Percentiles rank a stretch among this genome's conserved stretches.
Conservation (phyloP, 2,329 filamentous ascomycete species). For the Epichloe glyceriae region DNA sequence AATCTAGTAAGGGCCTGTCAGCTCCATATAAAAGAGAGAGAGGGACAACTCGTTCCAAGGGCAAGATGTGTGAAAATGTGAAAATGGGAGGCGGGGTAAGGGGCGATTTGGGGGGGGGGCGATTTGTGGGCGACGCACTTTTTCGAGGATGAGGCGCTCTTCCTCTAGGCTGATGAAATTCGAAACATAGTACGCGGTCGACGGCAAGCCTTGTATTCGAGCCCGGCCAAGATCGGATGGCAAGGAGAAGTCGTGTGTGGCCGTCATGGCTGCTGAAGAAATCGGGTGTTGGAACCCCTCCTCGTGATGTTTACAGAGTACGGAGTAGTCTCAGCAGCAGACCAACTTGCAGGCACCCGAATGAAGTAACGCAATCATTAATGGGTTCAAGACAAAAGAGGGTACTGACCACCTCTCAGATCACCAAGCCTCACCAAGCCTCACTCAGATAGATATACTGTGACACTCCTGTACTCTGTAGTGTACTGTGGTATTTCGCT, state of each 20-base stretch:
- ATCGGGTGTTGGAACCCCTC: background rate
- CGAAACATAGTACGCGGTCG: slow-evolving; percentile 69
- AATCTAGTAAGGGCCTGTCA: slow-evolving; percentile 28
- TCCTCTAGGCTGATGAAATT: slow-evolving; percentile 71
- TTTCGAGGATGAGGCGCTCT: slow-evolving; percentile 56
- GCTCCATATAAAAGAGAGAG: background rate
- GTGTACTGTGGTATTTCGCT: background rate
- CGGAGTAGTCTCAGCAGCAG: background rate
- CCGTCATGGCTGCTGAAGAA: slow-evolving; percentile 1
- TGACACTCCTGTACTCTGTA: background rate
- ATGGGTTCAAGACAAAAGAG: background rate
- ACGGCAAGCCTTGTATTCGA: slow-evolving; percentile 43
- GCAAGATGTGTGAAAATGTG: background rate
- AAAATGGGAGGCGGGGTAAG: background rate
- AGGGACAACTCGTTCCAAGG: background rate
- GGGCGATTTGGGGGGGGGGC: slow-evolving; percentile 10
- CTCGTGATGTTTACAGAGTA: background rate
- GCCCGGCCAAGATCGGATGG: slow-evolving; percentile 37
- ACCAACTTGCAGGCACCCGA: too few species aligned
- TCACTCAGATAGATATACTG: background rate
- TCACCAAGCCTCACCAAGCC: background rate
- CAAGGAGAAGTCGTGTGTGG: slow-evolving; percentile 16
- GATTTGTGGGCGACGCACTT: slow-evolving; percentile 35
- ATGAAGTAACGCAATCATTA: too few species aligned
- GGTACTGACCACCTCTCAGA: background rate